Conservation (phyloP, 2,329 filamentous ascomycete species). For the Fusarium sp. region DNA sequence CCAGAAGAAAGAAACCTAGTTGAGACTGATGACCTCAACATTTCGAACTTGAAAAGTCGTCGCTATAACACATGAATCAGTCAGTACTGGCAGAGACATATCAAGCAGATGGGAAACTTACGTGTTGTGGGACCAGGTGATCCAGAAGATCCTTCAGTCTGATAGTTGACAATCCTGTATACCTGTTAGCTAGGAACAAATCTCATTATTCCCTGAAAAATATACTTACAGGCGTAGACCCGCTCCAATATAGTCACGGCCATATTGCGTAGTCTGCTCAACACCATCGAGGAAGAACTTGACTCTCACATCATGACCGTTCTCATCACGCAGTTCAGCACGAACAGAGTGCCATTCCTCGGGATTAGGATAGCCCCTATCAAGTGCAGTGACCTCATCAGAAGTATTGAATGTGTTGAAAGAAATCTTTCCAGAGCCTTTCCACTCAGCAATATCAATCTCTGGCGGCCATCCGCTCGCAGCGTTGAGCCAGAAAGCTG, state of each 20-base stretch:
- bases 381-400: conserved; percentile 12
- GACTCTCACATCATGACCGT: conserved; percentile 26
- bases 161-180: conserved; percentile 25
- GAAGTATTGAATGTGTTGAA: conserved; percentile 36
- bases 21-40: conserved; percentile 28
- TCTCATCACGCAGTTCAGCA: conserved; percentile 31
- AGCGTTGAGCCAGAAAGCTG: conserved; percentile 34
- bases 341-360: conserved; percentile 28
- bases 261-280: conserved; percentile 30
- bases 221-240: conserved; percentile 25
- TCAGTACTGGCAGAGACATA: not conserved
- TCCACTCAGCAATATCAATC: conserved; percentile 34
- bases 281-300: conserved; percentile 31
- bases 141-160: conserved; percentile 30
- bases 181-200: not conserved
- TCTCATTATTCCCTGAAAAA: too few relatives aligned
- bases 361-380: conserved; percentile 22
- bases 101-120: not conserved
- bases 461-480: conserved; percentile 29
- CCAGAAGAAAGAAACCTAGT: not conserved
- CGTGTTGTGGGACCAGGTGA: conserved; percentile 19
- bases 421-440: conserved; percentile 29
- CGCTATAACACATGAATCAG: not conserved
- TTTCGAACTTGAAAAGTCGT: conserved; percentile 28
- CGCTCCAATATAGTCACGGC: conserved; percentile 22